phyloP scores from a whole-genome alignment of 2,329 filamentous ascomycete species.

The Ascochyta lentis region DNA sequence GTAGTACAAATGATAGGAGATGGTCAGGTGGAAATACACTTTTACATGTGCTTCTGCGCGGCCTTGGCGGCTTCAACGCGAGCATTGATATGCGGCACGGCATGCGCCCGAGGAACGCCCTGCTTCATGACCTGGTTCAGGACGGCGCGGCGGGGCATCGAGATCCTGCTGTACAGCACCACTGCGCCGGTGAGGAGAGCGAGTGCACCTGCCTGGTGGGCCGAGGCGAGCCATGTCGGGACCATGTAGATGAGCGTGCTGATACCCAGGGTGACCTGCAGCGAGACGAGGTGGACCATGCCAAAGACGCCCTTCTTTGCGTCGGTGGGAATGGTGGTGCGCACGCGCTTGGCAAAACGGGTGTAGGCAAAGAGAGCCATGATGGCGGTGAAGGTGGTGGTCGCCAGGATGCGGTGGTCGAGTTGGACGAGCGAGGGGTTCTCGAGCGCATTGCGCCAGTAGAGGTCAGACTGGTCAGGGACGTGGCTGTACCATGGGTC shows the following conservation, averaged over 20 bases:
- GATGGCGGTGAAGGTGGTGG: constrained; percentile 83
- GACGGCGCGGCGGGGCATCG: constrained; percentile 42
- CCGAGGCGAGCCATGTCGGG: constrained; percentile 83
- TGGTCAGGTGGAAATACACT: background rate
- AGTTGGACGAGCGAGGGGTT: constrained; percentile 96
- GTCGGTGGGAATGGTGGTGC: constrained; percentile 60
- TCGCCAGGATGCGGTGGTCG: constrained; percentile 91
- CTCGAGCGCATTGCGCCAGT: constrained; percentile 98
- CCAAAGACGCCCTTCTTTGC: constrained; percentile 78
- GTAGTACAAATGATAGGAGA: constrained; percentile 15
- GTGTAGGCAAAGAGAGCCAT: constrained; percentile 82
- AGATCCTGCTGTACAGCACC: constrained; percentile 70
- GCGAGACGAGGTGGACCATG: constrained; percentile 78
- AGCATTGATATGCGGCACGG: constrained; percentile 29
- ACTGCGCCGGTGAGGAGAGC: constrained; percentile 83
- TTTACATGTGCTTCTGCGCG: constrained; percentile 24
- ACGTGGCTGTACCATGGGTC: constrained; percentile 83
- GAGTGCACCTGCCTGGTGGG: constrained; percentile 90
- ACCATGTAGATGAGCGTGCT: constrained; percentile 93
- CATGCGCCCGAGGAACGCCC: constrained; percentile 19
- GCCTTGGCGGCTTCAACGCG: constrained; percentile 29
- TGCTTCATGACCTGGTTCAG: constrained; percentile 40
- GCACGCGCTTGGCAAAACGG: constrained; percentile 70
- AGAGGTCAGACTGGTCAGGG: constrained; percentile 79
- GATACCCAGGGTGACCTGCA: constrained; percentile 89